Percentiles rank a stretch among this genome's conserved stretches.
phyloP scores from a whole-genome alignment of 305 asterid species.

The Solanum hybrid region DNA sequence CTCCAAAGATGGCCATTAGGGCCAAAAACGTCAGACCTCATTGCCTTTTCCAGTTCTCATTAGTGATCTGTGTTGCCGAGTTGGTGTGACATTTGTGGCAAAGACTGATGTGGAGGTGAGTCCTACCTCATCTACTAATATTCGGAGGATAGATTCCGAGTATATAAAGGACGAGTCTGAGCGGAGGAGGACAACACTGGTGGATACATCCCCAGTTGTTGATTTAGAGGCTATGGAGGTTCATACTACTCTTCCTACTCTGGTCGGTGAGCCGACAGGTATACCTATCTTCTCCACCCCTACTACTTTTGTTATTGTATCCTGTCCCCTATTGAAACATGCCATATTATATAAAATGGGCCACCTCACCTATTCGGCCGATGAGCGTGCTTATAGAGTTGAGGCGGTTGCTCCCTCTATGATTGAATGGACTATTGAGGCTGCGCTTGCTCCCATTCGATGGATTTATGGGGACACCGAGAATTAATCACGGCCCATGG shows the following conservation, averaged over 20 bases:
- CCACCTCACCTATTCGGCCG: background rate
- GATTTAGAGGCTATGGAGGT: background rate
- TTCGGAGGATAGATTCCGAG: background rate
- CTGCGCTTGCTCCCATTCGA: background rate
- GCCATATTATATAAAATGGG: background rate
- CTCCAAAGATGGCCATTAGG: background rate
- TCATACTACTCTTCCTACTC: background rate
- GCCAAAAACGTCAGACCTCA: background rate
- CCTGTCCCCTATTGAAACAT: background rate
- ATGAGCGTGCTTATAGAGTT: background rate
- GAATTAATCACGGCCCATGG: background rate
- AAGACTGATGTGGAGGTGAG: background rate
- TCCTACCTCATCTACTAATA: background rate
- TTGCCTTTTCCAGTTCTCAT: background rate
- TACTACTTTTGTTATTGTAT: background rate
- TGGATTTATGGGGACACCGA: background rate
- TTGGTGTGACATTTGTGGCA: background rate
- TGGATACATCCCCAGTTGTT: background rate
- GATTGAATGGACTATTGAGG: background rate
- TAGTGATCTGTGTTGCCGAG: background rate
- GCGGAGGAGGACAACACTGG: background rate
- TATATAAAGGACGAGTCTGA: background rate
- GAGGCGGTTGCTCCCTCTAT: background rate
- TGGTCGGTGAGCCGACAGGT: background rate
- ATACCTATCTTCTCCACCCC: background rate